Evolutionary conservation across 345 rosid species (phyloP).

Genomic region (Eutrema japonicum): DNA sequence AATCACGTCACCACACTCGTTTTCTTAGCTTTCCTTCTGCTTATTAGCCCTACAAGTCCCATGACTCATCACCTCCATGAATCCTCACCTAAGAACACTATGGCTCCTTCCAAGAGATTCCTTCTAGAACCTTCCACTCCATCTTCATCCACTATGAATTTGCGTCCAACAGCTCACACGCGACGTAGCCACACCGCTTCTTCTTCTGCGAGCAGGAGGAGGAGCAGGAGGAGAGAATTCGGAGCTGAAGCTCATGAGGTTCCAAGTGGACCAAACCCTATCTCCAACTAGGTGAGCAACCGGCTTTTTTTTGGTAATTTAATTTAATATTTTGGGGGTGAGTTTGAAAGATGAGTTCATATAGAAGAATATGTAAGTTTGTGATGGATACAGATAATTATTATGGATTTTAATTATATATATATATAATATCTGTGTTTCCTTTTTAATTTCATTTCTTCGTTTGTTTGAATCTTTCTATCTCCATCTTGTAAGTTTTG

Average conservation of each 20-base stretch:
- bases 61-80: slow-evolving; percentile 13
- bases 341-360: not conserved
- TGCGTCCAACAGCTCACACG: slow-evolving; percentile 37
- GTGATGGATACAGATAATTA: no score
- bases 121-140: slow-evolving; percentile 49
- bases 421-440: no score
- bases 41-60: slow-evolving; percentile 37
- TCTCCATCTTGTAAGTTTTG: slow-evolving; percentile 17
- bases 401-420: no score
- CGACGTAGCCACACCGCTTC: slow-evolving; percentile 18
- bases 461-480: not conserved
- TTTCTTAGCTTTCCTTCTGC: slow-evolving; percentile 45
- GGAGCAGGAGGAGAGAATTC: slow-evolving; percentile 34
- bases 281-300: slow-evolving; percentile 58
- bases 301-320: slow-evolving; percentile 1
- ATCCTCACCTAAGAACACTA: not conserved
- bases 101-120: slow-evolving; percentile 46
- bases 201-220: slow-evolving; percentile 17
- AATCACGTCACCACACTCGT: slow-evolving; percentile 39
- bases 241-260: slow-evolving; percentile 65
- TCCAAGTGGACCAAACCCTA: slow-evolving; percentile 84
- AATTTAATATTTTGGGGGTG: slow-evolving; percentile 5
- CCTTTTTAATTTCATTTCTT: no score
- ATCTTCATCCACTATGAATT: slow-evolving; percentile 33
- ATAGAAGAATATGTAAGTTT: no score